Evolutionary conservation across 257 asterid species (phyloP), one percentile per base, ranked within the genome.

Genomic region (Rhazya stricta): DNA sequence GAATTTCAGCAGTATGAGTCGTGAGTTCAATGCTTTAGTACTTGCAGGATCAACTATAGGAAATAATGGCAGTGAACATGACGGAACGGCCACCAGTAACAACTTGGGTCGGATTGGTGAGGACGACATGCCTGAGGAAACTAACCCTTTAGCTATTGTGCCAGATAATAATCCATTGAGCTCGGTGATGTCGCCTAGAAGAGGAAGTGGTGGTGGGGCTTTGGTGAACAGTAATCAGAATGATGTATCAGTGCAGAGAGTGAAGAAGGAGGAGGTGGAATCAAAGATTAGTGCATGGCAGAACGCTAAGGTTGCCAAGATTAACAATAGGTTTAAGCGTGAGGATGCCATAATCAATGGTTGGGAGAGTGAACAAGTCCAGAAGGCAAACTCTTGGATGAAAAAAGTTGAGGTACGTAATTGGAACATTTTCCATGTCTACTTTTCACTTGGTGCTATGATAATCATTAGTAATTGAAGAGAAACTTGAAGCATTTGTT

Each of bases 201-300:
- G 63, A 19, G 79, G 36, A 3, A 65, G 67, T 5, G 69, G 41
- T 0, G 53, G 36, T 56, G 86, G 81, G 16, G 73, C 21, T 15
- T 39, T 42, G n/a, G 63, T 81, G 9, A 72, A 54, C 54, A 46
- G 72, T 25, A 37, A 50, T 12, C 67, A 58, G 79, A 42, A 78
- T 0, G 88, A 82, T 36, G 67, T 85, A 34, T 81, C 93, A 19
- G 83, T 92, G 67, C 89, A 84, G 41, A 79, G 86, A 4, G 99
- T 91, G 86, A 94, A 91, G 89, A 92, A 81, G 54, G 99, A 89
- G 81, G 99, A 94, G 81, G 94, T 89, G 67, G 94, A 88, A 3
- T n/a, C 97, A 45, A 94, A 91, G 96, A 94, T 94, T 4, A 72
- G 10, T 42, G 99, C 99, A 25, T 94, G 99, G 99, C 89, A 94